Conservation (phyloP, 352 stramenopile species). For the Phytophthora pisi region DNA sequence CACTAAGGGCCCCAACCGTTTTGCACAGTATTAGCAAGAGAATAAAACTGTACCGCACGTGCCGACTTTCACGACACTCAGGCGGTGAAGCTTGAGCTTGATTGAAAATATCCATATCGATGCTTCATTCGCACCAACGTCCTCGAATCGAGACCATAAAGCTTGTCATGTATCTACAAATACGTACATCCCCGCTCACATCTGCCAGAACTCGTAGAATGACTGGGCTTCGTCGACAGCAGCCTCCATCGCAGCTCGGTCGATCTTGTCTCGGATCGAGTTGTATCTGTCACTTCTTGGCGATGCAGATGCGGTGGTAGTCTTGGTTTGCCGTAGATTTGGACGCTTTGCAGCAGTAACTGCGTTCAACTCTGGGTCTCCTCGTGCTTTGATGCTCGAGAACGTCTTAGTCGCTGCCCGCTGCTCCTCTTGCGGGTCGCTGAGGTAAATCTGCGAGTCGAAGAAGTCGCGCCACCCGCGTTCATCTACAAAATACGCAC, state of each 20-base stretch:
- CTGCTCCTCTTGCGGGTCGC: slow-evolving; percentile 19
- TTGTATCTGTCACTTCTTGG: slow-evolving; percentile 22
- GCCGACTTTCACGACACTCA: neutral
- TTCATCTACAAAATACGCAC: slow-evolving; percentile 37
- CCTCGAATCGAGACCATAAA: slow-evolving; percentile 5
- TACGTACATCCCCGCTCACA: slow-evolving; percentile 21
- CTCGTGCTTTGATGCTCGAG: slow-evolving; percentile 7
- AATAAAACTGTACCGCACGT: slow-evolving; percentile 4
- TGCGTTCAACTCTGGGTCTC: neutral
- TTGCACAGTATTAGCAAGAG: slow-evolving; percentile 1
- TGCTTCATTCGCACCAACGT: slow-evolving; percentile 23
- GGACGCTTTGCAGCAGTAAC: slow-evolving; percentile 1
- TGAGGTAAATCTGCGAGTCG: slow-evolving; percentile 52
- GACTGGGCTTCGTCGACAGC: slow-evolving; percentile 36
- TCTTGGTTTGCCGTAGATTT: slow-evolving; percentile 20
- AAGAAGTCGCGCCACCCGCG: slow-evolving; percentile 56
- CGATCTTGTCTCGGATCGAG: slow-evolving; percentile 33
- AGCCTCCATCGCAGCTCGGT: slow-evolving; percentile 36
- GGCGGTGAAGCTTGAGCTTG: slow-evolving; percentile 15
- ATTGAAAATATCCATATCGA: slow-evolving; percentile 18
- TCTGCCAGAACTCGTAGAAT: slow-evolving; percentile 48
- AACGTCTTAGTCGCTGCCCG: slow-evolving; percentile 15
- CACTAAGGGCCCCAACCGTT: neutral
- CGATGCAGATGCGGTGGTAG: neutral
- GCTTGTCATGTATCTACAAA: slow-evolving; percentile 19